Percentiles rank a stretch among this genome's conserved stretches.
These are phyloP conservation scores for Populus hybrid DNA, from an alignment of 441 rosid genomes.

Conservation along the genomic window DNA sequence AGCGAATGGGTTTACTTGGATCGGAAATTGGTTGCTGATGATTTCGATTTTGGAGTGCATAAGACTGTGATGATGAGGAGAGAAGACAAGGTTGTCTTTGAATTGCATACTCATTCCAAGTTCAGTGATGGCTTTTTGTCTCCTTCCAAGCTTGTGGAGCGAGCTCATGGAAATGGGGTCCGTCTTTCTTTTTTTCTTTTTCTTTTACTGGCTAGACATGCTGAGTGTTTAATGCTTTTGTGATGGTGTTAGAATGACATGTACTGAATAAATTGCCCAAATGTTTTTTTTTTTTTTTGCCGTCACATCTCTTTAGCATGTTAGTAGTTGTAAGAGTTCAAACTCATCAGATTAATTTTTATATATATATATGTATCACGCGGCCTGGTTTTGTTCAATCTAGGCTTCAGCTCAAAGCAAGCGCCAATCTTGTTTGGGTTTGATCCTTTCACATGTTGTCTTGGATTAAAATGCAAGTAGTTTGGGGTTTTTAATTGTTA, in stretches of 20 bases:
- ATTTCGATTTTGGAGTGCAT: constrained; percentile 43
- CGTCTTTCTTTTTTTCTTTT: constrained; percentile 10
- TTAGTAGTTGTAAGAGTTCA: too few relatives aligned
- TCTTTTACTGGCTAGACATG: not conserved
- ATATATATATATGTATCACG: not conserved
- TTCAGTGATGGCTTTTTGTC: constrained; percentile 89
- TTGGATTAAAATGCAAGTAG: not conserved
- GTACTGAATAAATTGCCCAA: not conserved
- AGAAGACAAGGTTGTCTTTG: constrained; percentile 61
- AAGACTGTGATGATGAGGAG: constrained; percentile 29
- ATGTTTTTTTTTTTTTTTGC: not conserved
- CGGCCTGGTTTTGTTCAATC: not conserved
- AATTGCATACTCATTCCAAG: constrained; percentile 89
- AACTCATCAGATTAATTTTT: too few relatives aligned
- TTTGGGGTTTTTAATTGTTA: not conserved
- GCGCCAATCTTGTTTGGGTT: not conserved
- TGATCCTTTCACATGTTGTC: not conserved
- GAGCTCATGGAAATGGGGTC: constrained; percentile 84
- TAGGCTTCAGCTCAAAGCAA: not conserved
- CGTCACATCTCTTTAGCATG: too few relatives aligned
- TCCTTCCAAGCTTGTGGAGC: constrained; percentile 85
- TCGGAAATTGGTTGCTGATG: constrained; percentile 39
- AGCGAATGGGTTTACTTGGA: constrained; percentile 66
- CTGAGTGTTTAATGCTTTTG: not conserved
- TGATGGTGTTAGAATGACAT: not conserved